Evolutionary conservation across 2,329 filamentous ascomycete species (phyloP), one percentile per base, ranked within the genome.

Genomic region (Didymella keratinophila): DNA sequence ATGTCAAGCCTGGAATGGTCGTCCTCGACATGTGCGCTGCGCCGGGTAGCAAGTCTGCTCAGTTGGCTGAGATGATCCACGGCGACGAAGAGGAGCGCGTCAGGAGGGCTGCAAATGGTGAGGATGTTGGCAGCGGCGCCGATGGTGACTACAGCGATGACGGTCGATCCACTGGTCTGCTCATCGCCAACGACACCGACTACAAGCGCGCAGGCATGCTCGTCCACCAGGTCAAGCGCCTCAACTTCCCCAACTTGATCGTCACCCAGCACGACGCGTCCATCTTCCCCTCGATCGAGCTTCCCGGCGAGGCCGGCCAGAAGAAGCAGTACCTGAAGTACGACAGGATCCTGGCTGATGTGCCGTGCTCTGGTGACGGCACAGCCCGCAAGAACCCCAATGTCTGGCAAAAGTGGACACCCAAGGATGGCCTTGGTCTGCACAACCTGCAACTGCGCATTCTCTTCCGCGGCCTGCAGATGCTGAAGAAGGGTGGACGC

Each of bases 261-360:
- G 94, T 99, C 62, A 98, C 93, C 41, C 98, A 99, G 77, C 94
- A 99, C 80, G 95, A 99, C 77, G 95, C 95, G 41, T 97, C 93
- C 4, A 88, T 96, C 77, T 99, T 93, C 78, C 95, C 95, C 2
- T 93, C 93, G 0, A 92, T 99, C 71, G 92, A 90, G 73, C 85
- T 98, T n/a, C 88, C 89, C 18, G 79, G 87, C 12, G 81, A 83
- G 3, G 77, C 82, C 32, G 74, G 81, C 53, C 74, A 82, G 20
- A 83, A 85, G 63, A 84, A 86, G 67, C 83, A 86, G 66, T 98
- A 97, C 77, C 86, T 99, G 60, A 97, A 97, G 80, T 99, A 97
- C 70, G 95, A 99, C 77, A 89, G 95, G 62, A 96, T 99, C 62
- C 82, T 99, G 56, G 94, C 95, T 43, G 95, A 99, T 79, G 95